These are phyloP conservation scores for Epichloe gansuensis DNA, from an alignment of 2,329 filamentous ascomycete species.

Conservation along the genomic window DNA sequence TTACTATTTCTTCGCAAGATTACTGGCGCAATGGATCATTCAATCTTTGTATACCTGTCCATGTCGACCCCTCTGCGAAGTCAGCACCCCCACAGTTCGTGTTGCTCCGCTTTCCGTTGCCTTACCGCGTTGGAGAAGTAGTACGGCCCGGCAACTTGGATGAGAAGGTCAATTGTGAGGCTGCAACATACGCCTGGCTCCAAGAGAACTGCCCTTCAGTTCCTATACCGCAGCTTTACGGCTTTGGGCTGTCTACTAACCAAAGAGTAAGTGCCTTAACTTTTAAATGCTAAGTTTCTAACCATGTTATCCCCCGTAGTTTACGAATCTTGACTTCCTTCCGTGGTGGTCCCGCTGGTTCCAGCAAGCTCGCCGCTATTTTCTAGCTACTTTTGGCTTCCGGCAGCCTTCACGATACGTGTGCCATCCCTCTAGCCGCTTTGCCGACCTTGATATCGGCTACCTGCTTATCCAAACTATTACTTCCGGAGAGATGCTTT, in stretches of 20 bases:
- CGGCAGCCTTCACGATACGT: conserved; percentile 8
- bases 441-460: conserved; percentile 8
- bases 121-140: conserved; percentile 23
- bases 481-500: not conserved
- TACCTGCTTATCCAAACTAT: conserved; percentile 13
- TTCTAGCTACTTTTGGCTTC: conserved; percentile 4
- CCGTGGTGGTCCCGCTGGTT: not conserved
- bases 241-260: conserved; percentile 12
- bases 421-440: conserved; percentile 5
- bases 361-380: not conserved
- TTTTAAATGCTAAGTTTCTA: not conserved
- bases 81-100: not conserved
- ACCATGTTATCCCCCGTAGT: not conserved
- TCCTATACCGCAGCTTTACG: conserved; percentile 14
- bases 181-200: conserved; percentile 11
- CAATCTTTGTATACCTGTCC: not conserved
- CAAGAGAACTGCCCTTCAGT: conserved; percentile 11
- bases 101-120: not conserved
- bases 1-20: not conserved
- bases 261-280: conserved; percentile 7
- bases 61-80: not conserved
- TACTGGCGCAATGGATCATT: not conserved
- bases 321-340: not conserved
- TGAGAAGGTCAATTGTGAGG: conserved; percentile 23
- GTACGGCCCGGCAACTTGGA: conserved; percentile 25